Evolutionary conservation across 805 yeast species (phyloP).

Genomic region (Candida sonorensis): DNA sequence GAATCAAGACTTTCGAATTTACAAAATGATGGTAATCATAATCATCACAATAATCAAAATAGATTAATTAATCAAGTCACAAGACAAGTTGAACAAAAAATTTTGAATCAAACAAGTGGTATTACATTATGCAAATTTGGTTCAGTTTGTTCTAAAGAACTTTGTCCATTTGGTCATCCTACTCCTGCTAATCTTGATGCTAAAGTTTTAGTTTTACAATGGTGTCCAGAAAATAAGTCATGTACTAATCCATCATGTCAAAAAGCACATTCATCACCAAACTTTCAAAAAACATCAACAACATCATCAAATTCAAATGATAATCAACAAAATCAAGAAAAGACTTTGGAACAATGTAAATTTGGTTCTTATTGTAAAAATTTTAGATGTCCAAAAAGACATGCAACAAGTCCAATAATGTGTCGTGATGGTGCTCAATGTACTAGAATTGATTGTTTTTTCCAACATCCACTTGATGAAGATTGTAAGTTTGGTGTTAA

Average conservation of each 20-base stretch:
- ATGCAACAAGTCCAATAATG: conserved; percentile 63
- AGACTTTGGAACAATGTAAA: conserved; percentile 74
- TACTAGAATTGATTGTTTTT: conserved; percentile 72
- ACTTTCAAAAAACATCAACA: conserved; percentile 26
- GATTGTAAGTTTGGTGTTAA: conserved; percentile 74
- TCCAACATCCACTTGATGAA: conserved; percentile 74
- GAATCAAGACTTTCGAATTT: conserved; percentile 15
- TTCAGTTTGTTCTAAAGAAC: conserved; percentile 62
- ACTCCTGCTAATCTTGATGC: conserved; percentile 78
- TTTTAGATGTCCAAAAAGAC: conserved; percentile 74
- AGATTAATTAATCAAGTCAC: conserved; percentile 25
- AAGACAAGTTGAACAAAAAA: conserved; percentile 30
- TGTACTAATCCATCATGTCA: conserved; percentile 60
- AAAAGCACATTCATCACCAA: conserved; percentile 80
- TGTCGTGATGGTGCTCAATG: conserved; percentile 83
- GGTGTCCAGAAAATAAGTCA: conserved; percentile 69
- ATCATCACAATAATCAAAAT: too few relatives aligned
- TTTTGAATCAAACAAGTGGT: conserved; percentile 26
- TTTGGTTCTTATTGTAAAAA: conserved; percentile 74
- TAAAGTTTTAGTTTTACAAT: conserved; percentile 55
- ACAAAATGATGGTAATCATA: conserved; percentile 11
- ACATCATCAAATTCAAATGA: conserved; percentile 6
- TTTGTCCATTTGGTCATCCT: conserved; percentile 89
- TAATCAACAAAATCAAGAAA: conserved; percentile 26
- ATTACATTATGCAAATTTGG: conserved; percentile 73